Conservation (phyloP, 2,329 filamentous ascomycete species). For the Stachybotrys chartarum region DNA sequence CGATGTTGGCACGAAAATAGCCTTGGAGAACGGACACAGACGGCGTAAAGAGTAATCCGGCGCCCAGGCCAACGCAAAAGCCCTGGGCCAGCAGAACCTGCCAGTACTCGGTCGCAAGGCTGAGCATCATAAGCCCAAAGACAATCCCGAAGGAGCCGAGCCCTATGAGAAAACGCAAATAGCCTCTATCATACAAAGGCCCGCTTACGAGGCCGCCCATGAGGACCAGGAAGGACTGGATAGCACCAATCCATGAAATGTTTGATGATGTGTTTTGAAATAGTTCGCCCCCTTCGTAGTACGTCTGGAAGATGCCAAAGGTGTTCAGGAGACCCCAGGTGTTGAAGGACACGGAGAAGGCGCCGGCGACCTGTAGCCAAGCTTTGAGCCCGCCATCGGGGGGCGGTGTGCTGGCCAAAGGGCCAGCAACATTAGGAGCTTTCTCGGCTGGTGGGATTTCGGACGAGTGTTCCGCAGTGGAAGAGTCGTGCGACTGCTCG, state of each 20-base stretch:
- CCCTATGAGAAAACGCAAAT: slow-evolving; percentile 31
- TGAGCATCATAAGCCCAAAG: slow-evolving; percentile 38
- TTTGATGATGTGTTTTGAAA: slow-evolving; percentile 21
- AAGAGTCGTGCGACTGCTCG: neutral
- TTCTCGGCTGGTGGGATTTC: neutral
- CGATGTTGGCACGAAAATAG: slow-evolving; percentile 22
- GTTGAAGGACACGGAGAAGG: slow-evolving; percentile 40
- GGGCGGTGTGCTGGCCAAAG: slow-evolving; percentile 11
- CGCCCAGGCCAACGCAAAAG: slow-evolving; percentile 36
- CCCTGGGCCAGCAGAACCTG: slow-evolving; percentile 38
- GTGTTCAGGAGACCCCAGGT: slow-evolving; percentile 40
- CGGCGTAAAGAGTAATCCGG: slow-evolving; percentile 31
- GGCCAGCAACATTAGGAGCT: too few relatives aligned
- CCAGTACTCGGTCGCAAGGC: slow-evolving; percentile 30
- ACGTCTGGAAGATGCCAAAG: slow-evolving; percentile 49
- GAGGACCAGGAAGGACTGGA: slow-evolving; percentile 38
- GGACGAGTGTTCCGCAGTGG: neutral
- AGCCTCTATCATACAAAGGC: slow-evolving; percentile 39
- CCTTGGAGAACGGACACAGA: slow-evolving; percentile 21
- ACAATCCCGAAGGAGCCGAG: slow-evolving; percentile 33
- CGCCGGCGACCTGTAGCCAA: slow-evolving; percentile 10
- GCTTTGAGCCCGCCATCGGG: slow-evolving; percentile 20
- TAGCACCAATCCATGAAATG: slow-evolving; percentile 34
- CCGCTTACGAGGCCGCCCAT: slow-evolving; percentile 26
- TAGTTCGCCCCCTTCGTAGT: slow-evolving; percentile 34